A percentile compares a stretch with the other conserved stretches of the same genome.
phyloP scores from a whole-genome alignment of 1,139 yeast genomes.

The Taphrina deformans region DNA sequence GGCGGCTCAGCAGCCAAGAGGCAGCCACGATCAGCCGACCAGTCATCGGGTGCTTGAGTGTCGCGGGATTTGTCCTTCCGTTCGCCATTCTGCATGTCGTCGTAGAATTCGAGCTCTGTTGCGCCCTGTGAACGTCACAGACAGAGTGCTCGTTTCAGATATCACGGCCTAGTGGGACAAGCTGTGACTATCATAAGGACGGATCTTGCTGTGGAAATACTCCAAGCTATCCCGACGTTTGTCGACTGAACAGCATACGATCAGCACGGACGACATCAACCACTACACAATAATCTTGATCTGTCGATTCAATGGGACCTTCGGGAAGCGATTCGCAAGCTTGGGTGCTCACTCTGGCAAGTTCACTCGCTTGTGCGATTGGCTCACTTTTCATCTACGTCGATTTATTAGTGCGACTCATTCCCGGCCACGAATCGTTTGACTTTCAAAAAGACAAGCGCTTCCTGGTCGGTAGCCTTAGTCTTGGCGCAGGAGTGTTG shows the following conservation, averaged over 20 bases:
- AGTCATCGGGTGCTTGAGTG: not conserved
- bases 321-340: slow-evolving; percentile 48
- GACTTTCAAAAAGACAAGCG: slow-evolving; percentile 27
- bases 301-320: not conserved
- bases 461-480: slow-evolving; percentile 58
- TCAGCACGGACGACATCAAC: too few relatives aligned
- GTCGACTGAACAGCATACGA: too few relatives aligned
- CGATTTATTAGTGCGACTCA: slow-evolving; percentile 45
- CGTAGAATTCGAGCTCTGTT: too few relatives aligned
- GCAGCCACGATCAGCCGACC: not conserved
- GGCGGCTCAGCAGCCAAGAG: not conserved
- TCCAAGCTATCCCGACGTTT: too few relatives aligned
- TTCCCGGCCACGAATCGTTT: slow-evolving; percentile 14
- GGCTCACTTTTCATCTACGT: slow-evolving; percentile 61
- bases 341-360: slow-evolving; percentile 58
- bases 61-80: not conserved
- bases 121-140: not conserved
- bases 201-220: too few relatives aligned
- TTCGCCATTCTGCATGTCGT: not conserved
- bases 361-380: slow-evolving; percentile 58
- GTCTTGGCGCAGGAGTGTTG: slow-evolving; percentile 59
- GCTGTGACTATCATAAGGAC: too few relatives aligned
- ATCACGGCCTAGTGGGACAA: not conserved
- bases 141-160: not conserved
- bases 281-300: not conserved